A percentile compares a stretch with the other conserved stretches of the same genome.
Conservation (phyloP, 192 early-diverging fungal species). For the Coemansia sp. region DNA sequence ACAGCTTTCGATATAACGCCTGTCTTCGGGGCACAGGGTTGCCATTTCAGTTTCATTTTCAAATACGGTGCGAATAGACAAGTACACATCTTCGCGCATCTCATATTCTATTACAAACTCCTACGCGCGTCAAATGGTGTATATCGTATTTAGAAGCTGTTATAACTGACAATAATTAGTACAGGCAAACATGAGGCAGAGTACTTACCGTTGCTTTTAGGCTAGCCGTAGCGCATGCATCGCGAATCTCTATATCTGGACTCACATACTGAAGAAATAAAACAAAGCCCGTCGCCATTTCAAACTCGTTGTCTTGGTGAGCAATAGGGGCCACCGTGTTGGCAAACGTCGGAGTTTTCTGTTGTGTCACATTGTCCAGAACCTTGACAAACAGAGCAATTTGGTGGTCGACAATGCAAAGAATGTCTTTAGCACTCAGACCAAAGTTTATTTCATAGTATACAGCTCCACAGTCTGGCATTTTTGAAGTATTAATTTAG, state of each 20-base stretch:
- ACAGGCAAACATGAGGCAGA: not conserved
- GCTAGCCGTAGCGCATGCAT: slow-evolving; percentile 62
- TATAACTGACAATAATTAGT: slow-evolving; percentile 7
- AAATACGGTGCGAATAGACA: slow-evolving; percentile 44
- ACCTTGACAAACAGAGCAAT: slow-evolving; percentile 2
- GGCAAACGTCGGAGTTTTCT: slow-evolving; percentile 18
- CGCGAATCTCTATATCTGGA: slow-evolving; percentile 57
- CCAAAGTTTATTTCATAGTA: not conserved
- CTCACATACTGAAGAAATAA: slow-evolving; percentile 29
- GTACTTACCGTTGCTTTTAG: slow-evolving; percentile 26
- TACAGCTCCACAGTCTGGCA: not conserved
- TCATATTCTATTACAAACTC: not conserved
- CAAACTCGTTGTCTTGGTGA: slow-evolving; percentile 21
- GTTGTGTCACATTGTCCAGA: slow-evolving; percentile 5
- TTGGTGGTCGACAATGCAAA: not conserved
- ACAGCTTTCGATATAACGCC: slow-evolving; percentile 59
- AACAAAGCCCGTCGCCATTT: slow-evolving; percentile 1
- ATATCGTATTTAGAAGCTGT: not conserved
- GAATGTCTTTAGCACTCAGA: not conserved
- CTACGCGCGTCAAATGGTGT: not conserved
- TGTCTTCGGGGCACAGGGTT: slow-evolving; percentile 55
- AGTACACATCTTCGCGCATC: slow-evolving; percentile 57
- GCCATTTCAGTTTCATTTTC: slow-evolving; percentile 30
- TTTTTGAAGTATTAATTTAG: not conserved
- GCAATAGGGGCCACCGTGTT: slow-evolving; percentile 23